phyloP scores from a whole-genome alignment of 768 basidiomycete genomes.

The Termitomyces heimii region DNA sequence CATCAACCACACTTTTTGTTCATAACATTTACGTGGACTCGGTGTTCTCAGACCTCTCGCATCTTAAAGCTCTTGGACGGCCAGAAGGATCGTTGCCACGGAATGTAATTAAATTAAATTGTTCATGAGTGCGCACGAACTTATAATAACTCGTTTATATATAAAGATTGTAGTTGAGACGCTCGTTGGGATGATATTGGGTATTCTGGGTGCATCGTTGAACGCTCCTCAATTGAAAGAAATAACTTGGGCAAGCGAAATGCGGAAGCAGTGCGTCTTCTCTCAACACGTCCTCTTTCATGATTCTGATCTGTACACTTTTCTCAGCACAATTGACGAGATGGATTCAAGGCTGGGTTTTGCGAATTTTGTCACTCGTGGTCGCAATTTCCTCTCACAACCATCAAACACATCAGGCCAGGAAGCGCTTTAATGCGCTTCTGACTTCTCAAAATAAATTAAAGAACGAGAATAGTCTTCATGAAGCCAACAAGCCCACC shows the following conservation, averaged over 20 bases:
- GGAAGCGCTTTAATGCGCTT: neutral
- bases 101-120: constrained; percentile 38
- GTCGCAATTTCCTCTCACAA: constrained; percentile 34
- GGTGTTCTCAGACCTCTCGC: constrained; percentile 57
- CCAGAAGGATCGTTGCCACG: constrained; percentile 62
- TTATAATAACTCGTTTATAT: neutral
- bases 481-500: neutral
- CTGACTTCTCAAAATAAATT: neutral
- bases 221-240: constrained; percentile 67
- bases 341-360: constrained; percentile 68
- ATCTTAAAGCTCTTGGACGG: constrained; percentile 67
- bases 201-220: constrained; percentile 68
- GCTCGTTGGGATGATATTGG: constrained; percentile 55
- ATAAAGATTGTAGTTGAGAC: constrained; percentile 64
- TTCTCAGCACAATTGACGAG: constrained; percentile 60
- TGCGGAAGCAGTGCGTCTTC: constrained; percentile 63
- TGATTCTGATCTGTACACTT: constrained; percentile 3
- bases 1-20: neutral
- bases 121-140: neutral
- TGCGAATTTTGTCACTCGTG: constrained; percentile 58
- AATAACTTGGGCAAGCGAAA: constrained; percentile 87
- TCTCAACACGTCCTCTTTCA: constrained; percentile 1
- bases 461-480: neutral
- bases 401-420: neutral
- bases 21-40: neutral